A percentile compares a stretch with the other conserved stretches of the same genome.
These are phyloP conservation scores for Pyronema domesticum DNA, from an alignment of 495 filamentous ascomycete species.

Conservation along the genomic window DNA sequence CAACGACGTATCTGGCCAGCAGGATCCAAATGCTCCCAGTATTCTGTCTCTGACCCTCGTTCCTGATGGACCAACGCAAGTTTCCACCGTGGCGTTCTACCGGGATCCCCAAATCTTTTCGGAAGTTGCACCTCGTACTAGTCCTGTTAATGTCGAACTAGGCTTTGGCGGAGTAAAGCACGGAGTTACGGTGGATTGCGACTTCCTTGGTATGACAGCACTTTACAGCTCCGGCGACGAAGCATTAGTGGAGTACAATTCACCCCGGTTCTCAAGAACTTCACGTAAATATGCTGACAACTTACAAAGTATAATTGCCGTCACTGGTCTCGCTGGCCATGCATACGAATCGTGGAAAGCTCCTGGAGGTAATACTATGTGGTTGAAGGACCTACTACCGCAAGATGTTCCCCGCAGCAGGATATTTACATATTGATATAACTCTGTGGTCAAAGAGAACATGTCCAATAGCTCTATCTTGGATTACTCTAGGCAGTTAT, in stretches of 20 bases:
- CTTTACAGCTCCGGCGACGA: background rate
- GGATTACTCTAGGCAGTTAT: background rate
- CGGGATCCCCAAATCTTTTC: too few relatives aligned
- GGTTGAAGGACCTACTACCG: constrained; percentile 7
- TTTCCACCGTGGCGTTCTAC: too few relatives aligned
- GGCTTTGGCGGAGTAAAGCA: too few relatives aligned
- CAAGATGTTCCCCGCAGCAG: background rate
- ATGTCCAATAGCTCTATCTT: background rate
- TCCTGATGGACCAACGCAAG: too few relatives aligned
- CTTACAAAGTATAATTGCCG: background rate
- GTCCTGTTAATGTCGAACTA: too few relatives aligned
- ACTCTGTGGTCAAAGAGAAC: background rate
- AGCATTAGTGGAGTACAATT: background rate
- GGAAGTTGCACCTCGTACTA: too few relatives aligned
- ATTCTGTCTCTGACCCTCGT: too few relatives aligned
- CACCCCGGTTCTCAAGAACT: background rate
- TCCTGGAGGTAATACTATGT: background rate
- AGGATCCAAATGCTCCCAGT: too few relatives aligned
- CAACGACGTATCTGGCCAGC: too few relatives aligned
- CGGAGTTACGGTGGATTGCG: background rate
- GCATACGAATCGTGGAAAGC: constrained; percentile 8
- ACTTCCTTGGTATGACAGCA: background rate
- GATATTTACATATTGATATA: constrained; percentile 7
- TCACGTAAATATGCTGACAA: background rate
- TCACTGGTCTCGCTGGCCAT: constrained; percentile 3